Conservation (phyloP, 2,329 filamentous ascomycete genomes). For the Cladophialophora chaetospira region DNA sequence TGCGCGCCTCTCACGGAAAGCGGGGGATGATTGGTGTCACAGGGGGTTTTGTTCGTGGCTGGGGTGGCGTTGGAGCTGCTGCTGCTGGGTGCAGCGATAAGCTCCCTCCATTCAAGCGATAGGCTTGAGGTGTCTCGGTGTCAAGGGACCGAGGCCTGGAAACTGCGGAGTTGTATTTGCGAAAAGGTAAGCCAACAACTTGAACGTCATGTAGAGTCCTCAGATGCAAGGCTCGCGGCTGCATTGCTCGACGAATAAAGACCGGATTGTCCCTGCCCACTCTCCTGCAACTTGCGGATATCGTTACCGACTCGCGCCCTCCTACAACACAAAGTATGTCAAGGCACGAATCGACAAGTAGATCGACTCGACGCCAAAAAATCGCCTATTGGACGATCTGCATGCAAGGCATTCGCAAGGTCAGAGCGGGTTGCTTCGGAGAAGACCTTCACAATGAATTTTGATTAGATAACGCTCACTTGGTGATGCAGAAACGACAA, state of each 20-base stretch:
- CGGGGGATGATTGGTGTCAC: conserved; percentile 9
- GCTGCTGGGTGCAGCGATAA: conserved; percentile 4
- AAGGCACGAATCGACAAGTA: conserved; percentile 5
- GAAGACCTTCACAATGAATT: neutral
- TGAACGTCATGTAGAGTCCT: neutral
- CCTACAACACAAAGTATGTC: neutral
- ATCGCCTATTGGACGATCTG: conserved; percentile 6
- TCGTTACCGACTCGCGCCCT: neutral
- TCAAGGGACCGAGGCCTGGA: neutral
- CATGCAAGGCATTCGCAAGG: neutral
- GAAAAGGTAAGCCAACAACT: no score
- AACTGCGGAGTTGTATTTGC: neutral
- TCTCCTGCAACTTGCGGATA: neutral
- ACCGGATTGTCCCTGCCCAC: neutral
- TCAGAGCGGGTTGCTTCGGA: conserved; percentile 12
- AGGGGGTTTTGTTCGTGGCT: neutral
- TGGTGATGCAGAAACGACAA: neutral
- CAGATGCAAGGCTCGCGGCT: neutral
- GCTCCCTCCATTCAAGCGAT: neutral
- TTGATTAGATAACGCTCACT: neutral
- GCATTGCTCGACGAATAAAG: neutral
- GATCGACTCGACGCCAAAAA: neutral
- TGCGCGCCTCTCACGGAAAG: conserved; percentile 2
- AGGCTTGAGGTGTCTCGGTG: neutral
- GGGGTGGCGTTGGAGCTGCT: no score